Base-by-base conservation (phyloP, 768 basidiomycete genomes). In the Termitomyces sp. region DNA sequence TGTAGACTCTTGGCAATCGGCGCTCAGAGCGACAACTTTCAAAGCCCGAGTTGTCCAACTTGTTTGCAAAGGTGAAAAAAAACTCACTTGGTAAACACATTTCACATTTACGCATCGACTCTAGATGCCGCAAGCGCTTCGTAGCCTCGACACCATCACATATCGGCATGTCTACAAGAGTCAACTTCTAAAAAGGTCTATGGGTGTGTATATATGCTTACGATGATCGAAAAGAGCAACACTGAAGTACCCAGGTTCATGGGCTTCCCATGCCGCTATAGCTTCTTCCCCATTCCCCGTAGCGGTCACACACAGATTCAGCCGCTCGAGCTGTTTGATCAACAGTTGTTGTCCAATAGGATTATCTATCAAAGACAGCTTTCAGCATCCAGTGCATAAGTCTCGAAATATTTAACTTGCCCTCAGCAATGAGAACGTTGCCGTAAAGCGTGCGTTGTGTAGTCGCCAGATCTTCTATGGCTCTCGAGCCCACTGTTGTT, bases 121-220 rank as follows among this genome's bases (percentile, higher is more conserved):
- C 89, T 25, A 87, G 66, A 25, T 80, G 63, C 46, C 89, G 80
- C 34, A 91, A 53, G 53, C 84, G 80, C 70, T 89, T 89, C 36
- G 86, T 80, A 7, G 89, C 89, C 65, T 89, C 88, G 5, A 91
- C 87, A 6, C 89, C 89, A 67, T 91, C 89, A 63, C 87, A 89
- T 54, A 91, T 77, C 2, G 89, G 89, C 89, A 91, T 91, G 66
- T 91, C 88, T 89, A 20, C n/a, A 43, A 54, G n/a, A 38, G 9
- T 46, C 5, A 17, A 38, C 51, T 45, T 60, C 40, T 3, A 36
- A 55, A 29, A 38, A 15, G 42, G 14, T 31, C 11, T 53, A 43
- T 43, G 34, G 37, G 56, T 34, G 12, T 34, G 50, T 38, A 34
- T 38, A 36, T 17, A 36, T 25, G 3, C 84, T 69, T 66, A 89